Base-by-base conservation (phyloP, 257 asterid species). In the Verbena officinalis region DNA sequence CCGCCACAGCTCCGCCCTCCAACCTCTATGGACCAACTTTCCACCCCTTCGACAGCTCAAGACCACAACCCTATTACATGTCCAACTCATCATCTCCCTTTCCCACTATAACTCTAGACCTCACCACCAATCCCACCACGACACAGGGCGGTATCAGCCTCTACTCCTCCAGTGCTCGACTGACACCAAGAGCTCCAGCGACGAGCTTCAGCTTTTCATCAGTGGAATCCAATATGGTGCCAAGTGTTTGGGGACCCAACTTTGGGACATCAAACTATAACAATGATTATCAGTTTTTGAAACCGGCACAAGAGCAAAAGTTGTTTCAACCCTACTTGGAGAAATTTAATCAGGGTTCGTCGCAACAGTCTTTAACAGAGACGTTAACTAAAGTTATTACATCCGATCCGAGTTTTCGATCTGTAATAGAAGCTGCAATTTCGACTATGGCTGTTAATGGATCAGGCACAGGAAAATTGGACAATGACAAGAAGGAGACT, bases 41-140 rank as follows among this genome's bases (percentile, higher is more conserved):
- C 36, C 74, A 66, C 15, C 57, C 73, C 39, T 45, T 56, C 0
- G 69, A 72, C 12, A 51, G 33, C 71, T 62, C 80, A 9, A 73
- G 49, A 65, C 36, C 78, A 2, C 80, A 44, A 31, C 78, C 83
- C 60, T 79, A 52, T 69, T 77, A 70, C 73, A 64, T 77, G 17
- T 75, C 85, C 51, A 80, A 46, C 57, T 62, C 40, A 36, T 4
- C 84, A 5, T 64, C 75, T 13, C 77, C 94, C 13, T 73, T 73
- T 46, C 95, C 96, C 70, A 85, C 96, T 49, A 72, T 92, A 73
- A 92, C 96, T 15, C 83, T 92, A 45, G 98, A 92, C 81, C 95
- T 89, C 75, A 83, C 87, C 68, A 31, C 85, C 62, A 55, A 70
- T 30, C 70, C 85, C 16, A 3, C 78, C 36, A n/a, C 85, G 58